Evolutionary conservation across 2,329 filamentous ascomycete genomes (phyloP).

Genomic region (Huntiella savannae): DNA sequence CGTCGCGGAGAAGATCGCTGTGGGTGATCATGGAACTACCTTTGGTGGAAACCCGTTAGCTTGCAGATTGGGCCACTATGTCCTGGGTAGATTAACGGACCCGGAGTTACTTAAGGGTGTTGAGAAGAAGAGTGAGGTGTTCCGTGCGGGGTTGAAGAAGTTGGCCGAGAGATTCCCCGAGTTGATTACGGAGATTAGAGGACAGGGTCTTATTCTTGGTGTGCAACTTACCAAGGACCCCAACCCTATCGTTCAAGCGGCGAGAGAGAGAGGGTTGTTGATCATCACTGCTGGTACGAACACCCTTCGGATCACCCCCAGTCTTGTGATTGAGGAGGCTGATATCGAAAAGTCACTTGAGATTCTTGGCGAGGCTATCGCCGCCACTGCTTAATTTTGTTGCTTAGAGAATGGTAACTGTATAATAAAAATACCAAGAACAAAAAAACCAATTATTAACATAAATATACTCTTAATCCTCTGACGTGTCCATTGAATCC

Average conservation of each 20-base stretch:
- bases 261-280: constrained; percentile 68
- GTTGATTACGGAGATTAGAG: constrained; percentile 60
- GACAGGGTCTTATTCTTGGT: constrained; percentile 69
- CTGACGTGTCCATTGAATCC: constrained; percentile 13
- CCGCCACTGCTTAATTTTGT: constrained; percentile 20
- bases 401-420: too few relatives aligned
- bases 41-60: constrained; percentile 86
- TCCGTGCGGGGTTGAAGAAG: constrained; percentile 28
- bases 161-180: constrained; percentile 37
- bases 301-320: constrained; percentile 79
- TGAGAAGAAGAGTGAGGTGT: constrained; percentile 38
- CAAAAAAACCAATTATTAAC: neutral
- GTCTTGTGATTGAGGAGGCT: constrained; percentile 57
- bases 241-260: constrained; percentile 58
- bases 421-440: too few relatives aligned
- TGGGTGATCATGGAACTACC: constrained; percentile 79
- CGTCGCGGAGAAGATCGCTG: constrained; percentile 24
- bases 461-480: constrained; percentile 1
- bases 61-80: constrained; percentile 67
- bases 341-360: constrained; percentile 63
- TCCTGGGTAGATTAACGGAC: constrained; percentile 58
- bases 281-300: constrained; percentile 88
- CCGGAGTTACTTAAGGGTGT: constrained; percentile 52
- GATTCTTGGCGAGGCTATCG: constrained; percentile 53
- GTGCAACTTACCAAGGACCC: constrained; percentile 63